phyloP scores from a whole-genome alignment of 164 flowering plant genomes.

The Cinnamomum chago region DNA sequence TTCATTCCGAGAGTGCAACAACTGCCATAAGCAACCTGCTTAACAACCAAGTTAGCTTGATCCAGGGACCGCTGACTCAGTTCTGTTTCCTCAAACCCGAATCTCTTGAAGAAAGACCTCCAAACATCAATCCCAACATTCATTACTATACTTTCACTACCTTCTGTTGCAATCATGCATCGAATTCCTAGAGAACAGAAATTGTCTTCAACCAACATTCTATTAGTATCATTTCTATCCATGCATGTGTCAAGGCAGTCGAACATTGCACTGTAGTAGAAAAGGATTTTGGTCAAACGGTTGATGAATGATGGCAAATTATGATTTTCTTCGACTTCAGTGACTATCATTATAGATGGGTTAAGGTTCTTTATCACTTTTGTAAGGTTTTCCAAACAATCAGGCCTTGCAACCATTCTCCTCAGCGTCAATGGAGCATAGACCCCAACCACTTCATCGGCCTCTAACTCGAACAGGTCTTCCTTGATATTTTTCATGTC shows the following conservation, averaged over 20 bases:
- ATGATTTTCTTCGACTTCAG: conserved; percentile 41
- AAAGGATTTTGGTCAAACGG: conserved; percentile 44
- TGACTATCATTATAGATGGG: conserved; percentile 41
- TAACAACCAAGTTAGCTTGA: conserved; percentile 35
- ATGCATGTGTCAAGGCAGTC: conserved; percentile 38
- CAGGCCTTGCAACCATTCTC: conserved; percentile 7
- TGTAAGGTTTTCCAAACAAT: background rate
- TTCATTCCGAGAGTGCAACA: conserved; percentile 40
- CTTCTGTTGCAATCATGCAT: conserved; percentile 44
- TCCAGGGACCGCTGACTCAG: conserved; percentile 34
- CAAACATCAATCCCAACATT: conserved; percentile 39
- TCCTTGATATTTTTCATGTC: conserved; percentile 33
- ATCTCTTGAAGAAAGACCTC: conserved; percentile 44
- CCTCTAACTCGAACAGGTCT: conserved; percentile 34
- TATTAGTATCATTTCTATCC: conserved; percentile 23
- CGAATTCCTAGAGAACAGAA: conserved; percentile 32
- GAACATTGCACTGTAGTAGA: conserved; percentile 41
- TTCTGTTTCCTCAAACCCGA: conserved; percentile 42
- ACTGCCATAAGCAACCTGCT: conserved; percentile 25
- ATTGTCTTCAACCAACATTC: conserved; percentile 22
- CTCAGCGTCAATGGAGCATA: conserved; percentile 13
- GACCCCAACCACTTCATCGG: conserved; percentile 37
- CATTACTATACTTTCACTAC: conserved; percentile 36
- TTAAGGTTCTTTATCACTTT: conserved; percentile 29
- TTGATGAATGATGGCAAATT: conserved; percentile 37